These are phyloP conservation scores for Saccharomyces hybrid DNA, from an alignment of 1,139 yeast genomes.

Conservation along the genomic window DNA sequence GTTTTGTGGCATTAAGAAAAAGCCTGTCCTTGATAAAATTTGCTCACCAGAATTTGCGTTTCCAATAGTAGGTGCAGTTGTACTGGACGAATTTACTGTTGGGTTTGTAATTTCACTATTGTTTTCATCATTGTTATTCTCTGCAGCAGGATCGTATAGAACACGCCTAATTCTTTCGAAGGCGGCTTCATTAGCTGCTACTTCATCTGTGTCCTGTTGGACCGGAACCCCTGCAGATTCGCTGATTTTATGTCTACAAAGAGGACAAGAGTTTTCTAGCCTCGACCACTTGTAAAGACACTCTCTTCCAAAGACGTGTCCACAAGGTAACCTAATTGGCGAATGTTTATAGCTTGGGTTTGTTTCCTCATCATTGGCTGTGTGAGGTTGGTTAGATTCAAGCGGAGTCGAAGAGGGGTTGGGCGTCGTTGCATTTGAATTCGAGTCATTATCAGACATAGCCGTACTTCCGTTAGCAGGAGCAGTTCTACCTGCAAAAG, in stretches of 20 bases:
- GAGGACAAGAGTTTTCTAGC: constrained; percentile 65
- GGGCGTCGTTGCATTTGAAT: not conserved
- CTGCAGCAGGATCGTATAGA: constrained; percentile 15
- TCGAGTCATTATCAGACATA: constrained; percentile 1
- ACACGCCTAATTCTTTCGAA: constrained; percentile 26
- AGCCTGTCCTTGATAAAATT: not conserved
- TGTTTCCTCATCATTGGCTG: constrained; percentile 11
- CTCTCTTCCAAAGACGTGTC: constrained; percentile 65
- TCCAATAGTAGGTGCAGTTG: not conserved
- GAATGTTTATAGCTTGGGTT: constrained; percentile 43
- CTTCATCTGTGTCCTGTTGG: constrained; percentile 9
- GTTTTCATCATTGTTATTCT: not conserved
- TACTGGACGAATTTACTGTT: not conserved
- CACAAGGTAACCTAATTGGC: constrained; percentile 73
- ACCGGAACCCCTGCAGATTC: constrained; percentile 15
- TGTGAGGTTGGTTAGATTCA: constrained; percentile 4
- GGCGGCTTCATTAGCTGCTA: constrained; percentile 15
- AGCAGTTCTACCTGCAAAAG: not conserved
- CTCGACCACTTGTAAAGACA: constrained; percentile 75
- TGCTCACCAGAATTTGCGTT: constrained; percentile 1
- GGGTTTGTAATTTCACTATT: not conserved
- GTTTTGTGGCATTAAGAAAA: not conserved
- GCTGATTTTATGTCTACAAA: constrained; percentile 57
- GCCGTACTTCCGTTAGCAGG: too few relatives aligned
- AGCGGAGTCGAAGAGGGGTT: constrained; percentile 3